A percentile compares a stretch with the other conserved stretches of the same genome.
Conservation (phyloP, 768 basidiomycete genomes). For the Suillus subalutaceus region DNA sequence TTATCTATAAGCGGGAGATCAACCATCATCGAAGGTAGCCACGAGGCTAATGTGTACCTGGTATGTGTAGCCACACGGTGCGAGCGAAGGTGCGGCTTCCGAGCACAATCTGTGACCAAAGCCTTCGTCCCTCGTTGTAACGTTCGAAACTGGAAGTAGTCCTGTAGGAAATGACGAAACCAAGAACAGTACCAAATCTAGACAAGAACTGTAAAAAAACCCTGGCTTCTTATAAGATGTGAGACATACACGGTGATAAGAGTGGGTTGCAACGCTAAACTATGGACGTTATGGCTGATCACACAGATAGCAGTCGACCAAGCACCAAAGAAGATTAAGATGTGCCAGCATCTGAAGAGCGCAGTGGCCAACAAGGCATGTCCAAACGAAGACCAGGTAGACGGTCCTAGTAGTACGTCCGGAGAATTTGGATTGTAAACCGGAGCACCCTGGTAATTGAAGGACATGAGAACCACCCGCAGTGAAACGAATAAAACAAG, state of each 20-base stretch:
- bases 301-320: slow-evolving; percentile 64
- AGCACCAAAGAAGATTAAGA: slow-evolving; percentile 62
- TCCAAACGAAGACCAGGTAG: slow-evolving; percentile 38
- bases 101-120: slow-evolving; percentile 72
- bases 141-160: slow-evolving; percentile 75
- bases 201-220: slow-evolving; percentile 32
- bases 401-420: not conserved
- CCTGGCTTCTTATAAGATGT: not conserved
- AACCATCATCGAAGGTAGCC: not conserved
- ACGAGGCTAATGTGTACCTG: slow-evolving; percentile 39
- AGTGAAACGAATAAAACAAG: not conserved
- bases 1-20: slow-evolving; percentile 21
- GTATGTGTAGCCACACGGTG: slow-evolving; percentile 69
- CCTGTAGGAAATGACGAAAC: slow-evolving; percentile 74
- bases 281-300: slow-evolving; percentile 49
- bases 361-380: slow-evolving; percentile 42
- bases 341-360: slow-evolving; percentile 43
- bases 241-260: slow-evolving; percentile 68
- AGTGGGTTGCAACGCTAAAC: slow-evolving; percentile 49
- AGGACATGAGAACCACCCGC: not conserved
- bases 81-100: slow-evolving; percentile 58
- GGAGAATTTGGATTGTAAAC: slow-evolving; percentile 1
- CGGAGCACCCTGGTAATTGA: slow-evolving; percentile 6
- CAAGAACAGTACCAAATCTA: slow-evolving; percentile 64
- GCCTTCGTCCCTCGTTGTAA: slow-evolving; percentile 72